phyloP scores from a whole-genome alignment of 495 filamentous ascomycete species.

The Echria macrotheca region DNA sequence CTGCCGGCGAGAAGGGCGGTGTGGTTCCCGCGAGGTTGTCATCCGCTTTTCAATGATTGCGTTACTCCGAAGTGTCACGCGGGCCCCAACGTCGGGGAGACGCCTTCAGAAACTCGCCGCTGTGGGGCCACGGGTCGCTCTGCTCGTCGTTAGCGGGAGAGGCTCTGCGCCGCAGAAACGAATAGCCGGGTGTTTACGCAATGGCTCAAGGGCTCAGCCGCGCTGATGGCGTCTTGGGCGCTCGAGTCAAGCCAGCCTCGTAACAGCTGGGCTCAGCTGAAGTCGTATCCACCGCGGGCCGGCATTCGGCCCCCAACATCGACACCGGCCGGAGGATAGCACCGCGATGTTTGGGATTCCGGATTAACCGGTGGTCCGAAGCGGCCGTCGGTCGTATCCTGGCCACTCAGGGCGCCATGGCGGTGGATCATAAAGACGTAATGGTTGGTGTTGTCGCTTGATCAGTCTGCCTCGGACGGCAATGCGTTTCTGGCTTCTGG shows the following conservation, averaged over 20 bases:
- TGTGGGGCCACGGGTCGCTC: too few species aligned
- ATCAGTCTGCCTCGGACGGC: background rate
- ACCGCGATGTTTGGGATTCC: too few species aligned
- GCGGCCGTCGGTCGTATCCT: background rate
- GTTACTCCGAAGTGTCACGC: too few species aligned
- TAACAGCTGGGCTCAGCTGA: background rate
- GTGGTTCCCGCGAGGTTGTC: too few species aligned
- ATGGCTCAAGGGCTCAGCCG: slow-evolving; percentile 9
- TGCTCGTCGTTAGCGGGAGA: background rate
- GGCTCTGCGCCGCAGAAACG: background rate
- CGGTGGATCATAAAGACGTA: background rate
- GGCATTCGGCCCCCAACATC: background rate
- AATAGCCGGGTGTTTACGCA: slow-evolving; percentile 8
- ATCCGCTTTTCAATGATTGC: too few species aligned
- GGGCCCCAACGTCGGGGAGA: too few species aligned
- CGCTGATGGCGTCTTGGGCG: background rate
- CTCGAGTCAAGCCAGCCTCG: background rate
- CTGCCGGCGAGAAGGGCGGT: too few species aligned
- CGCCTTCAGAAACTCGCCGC: too few species aligned
- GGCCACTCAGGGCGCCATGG: background rate
- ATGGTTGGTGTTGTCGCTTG: slow-evolving; percentile 2
- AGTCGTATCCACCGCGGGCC: background rate
- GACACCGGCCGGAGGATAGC: background rate
- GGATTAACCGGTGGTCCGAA: background rate
- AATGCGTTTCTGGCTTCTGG: slow-evolving; percentile 9